A percentile compares a stretch with the other conserved stretches of the same genome.
Evolutionary conservation across 2,329 filamentous ascomycete genomes (phyloP).

Genomic region (Corniculantispora saksenae): DNA sequence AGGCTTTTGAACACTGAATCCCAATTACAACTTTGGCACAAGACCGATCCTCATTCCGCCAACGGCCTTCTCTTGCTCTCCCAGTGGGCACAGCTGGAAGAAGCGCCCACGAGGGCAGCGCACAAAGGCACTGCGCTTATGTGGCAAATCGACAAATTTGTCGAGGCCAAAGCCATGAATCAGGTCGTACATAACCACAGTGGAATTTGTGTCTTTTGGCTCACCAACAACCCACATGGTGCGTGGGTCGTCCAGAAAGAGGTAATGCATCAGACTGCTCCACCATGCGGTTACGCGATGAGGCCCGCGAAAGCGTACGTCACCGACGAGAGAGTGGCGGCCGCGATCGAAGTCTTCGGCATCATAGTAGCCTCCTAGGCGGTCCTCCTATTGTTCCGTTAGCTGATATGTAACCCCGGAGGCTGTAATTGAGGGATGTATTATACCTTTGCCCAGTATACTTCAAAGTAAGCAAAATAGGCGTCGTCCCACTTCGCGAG

Average conservation of each 20-base stretch:
- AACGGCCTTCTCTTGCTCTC: slow-evolving; percentile 56
- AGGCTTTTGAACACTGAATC: neutral
- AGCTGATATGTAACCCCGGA: neutral
- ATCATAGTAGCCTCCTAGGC: slow-evolving; percentile 57
- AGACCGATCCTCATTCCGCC: slow-evolving; percentile 55
- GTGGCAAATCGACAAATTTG: slow-evolving; percentile 70
- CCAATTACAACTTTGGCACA: slow-evolving; percentile 51
- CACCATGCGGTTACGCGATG: slow-evolving; percentile 64
- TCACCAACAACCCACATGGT: slow-evolving; percentile 64
- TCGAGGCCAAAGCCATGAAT: slow-evolving; percentile 72
- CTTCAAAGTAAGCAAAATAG: slow-evolving; percentile 76
- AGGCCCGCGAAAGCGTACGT: slow-evolving; percentile 60
- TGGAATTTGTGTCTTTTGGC: slow-evolving; percentile 69
- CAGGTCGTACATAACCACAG: slow-evolving; percentile 73
- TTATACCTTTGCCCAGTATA: slow-evolving; percentile 69
- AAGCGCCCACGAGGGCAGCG: slow-evolving; percentile 66
- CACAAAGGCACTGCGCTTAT: slow-evolving; percentile 70
- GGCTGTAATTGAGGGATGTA: neutral
- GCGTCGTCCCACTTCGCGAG: slow-evolving; percentile 71
- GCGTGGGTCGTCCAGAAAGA: slow-evolving; percentile 62
- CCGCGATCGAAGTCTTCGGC: slow-evolving; percentile 59
- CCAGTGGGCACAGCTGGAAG: slow-evolving; percentile 66
- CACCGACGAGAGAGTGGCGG: slow-evolving; percentile 59
- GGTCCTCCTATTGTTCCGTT: slow-evolving; percentile 47
- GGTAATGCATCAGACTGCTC: slow-evolving; percentile 62